Percentiles rank a stretch among this genome's conserved stretches.
Conservation (phyloP, 768 basidiomycete genomes). For the Chalciporus chontae region DNA sequence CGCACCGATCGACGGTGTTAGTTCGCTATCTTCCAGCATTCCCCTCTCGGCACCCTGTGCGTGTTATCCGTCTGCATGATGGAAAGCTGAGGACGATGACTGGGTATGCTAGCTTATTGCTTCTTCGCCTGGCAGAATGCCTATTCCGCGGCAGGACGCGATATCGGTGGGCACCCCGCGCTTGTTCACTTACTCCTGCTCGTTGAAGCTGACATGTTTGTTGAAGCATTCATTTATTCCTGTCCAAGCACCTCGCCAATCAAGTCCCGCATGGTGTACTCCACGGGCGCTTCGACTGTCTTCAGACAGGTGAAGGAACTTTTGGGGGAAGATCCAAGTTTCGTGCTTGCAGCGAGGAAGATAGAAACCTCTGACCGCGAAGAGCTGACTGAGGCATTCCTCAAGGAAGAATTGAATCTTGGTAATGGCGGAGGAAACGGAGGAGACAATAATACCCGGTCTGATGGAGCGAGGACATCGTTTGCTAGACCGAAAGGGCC, state of each 20-base stretch:
- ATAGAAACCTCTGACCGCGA: conserved; percentile 79
- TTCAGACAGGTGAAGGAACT: conserved; percentile 55
- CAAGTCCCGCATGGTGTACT: conserved; percentile 88
- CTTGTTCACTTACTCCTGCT: not conserved
- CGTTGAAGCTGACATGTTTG: not conserved
- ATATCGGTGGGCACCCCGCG: conserved; percentile 49
- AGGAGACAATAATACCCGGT: conserved; percentile 11
- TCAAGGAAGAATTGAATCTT: conserved; percentile 56
- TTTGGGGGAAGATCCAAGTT: conserved; percentile 40
- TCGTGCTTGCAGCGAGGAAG: conserved; percentile 51
- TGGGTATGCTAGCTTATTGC: conserved; percentile 42
- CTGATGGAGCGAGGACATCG: conserved; percentile 33
- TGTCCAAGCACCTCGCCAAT: conserved; percentile 81
- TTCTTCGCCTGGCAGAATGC: conserved; percentile 64
- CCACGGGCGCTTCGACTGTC: conserved; percentile 58
- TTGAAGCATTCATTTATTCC: conserved; percentile 83
- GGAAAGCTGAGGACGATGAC: not conserved
- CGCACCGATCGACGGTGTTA: conserved; percentile 36
- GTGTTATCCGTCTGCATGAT: not conserved
- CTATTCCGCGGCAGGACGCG: conserved; percentile 41
- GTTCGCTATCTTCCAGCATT: conserved; percentile 45
- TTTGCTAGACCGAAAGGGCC: conserved; percentile 76
- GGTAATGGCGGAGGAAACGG: conserved; percentile 5
- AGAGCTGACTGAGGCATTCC: conserved; percentile 63
- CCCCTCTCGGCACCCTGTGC: conserved; percentile 57